phyloP scores from a whole-genome alignment of 257 asterid genomes.

The Solanum sejunctum region DNA sequence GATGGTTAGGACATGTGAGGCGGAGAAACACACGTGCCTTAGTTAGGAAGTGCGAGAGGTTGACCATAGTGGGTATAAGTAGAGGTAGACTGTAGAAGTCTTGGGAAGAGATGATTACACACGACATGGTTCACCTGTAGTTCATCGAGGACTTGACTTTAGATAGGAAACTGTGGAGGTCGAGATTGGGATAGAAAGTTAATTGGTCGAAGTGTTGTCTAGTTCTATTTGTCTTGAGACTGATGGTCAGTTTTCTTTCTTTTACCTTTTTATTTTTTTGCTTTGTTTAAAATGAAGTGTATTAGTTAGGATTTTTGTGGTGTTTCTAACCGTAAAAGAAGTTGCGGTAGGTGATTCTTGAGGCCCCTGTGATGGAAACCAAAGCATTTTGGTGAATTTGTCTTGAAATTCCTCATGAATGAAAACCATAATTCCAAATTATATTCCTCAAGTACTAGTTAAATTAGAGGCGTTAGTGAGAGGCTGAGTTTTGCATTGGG shows the following conservation, averaged over 20 bases:
- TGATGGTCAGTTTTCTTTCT: no score
- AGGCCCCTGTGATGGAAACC: no score
- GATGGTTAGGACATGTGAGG: neutral
- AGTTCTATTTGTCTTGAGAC: neutral
- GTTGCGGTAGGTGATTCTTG: no score
- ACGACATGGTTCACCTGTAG: neutral
- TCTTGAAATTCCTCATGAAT: no score
- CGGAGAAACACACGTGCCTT: neutral
- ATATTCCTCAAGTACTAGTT: no score
- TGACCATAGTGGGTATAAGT: neutral
- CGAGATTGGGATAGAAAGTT: neutral
- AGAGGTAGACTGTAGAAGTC: neutral
- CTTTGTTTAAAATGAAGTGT: no score
- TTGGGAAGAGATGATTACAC: neutral
- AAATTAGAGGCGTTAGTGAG: neutral
- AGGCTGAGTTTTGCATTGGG: neutral
- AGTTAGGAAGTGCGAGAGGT: neutral
- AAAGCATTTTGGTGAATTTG: no score
- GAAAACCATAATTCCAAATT: no score
- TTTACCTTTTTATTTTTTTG: no score
- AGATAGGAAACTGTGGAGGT: neutral
- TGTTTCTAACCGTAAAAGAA: no score
- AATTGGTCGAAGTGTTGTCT: neutral
- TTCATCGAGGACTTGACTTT: neutral
- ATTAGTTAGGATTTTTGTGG: no score